Evolutionary conservation across 2,329 filamentous ascomycete species (phyloP), one percentile per base, ranked within the genome.

Genomic region (Fusarium pininemorale): DNA sequence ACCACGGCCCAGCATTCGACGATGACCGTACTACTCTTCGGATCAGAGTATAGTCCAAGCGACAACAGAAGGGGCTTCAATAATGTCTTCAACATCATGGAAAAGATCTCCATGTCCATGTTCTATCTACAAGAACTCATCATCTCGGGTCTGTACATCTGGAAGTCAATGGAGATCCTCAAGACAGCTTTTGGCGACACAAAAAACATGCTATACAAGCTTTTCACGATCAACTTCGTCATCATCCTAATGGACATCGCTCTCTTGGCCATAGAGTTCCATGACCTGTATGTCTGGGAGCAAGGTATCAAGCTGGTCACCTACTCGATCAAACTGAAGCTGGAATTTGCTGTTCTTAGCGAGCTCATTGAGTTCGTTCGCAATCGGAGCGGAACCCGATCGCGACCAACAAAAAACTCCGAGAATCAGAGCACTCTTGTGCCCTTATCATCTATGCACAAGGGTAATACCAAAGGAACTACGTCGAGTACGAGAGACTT

Each of bases 211-310:
- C 15, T 76, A 1, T 69, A 73, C 51, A 72, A 65, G 26, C 63
- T 76, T 3, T 69, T 70, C 13, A 77, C 79, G 12, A 83, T 86
- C 35, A 86, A 87, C 61, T 69, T 85, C 16, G 55, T 82, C 5
- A 82, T 87, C n/a, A 79, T 87, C 9, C 22, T 82, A 1, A 82
- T 87, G 78, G 85, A 87, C 57, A 63, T 86, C 22, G 75, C 81
- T 13, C 77, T 83, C 9, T 45, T 84, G 7, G 71, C 38, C 3
- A 75, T 83, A 20, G 79, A 84, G 55, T 81, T 79, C 35, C 62
- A 77, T 7, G 74, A 78, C 8, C 65, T 79, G 9, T 82, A 80
- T 54, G 66, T 79, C 7, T 60, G 81, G n/a, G 81, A 83, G 59
- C 81, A 81, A 7, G 77, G 79, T 1, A 80, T 79, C 74, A 83